phyloP scores from a whole-genome alignment of 306 rosid species.

The Quercus gilva region DNA sequence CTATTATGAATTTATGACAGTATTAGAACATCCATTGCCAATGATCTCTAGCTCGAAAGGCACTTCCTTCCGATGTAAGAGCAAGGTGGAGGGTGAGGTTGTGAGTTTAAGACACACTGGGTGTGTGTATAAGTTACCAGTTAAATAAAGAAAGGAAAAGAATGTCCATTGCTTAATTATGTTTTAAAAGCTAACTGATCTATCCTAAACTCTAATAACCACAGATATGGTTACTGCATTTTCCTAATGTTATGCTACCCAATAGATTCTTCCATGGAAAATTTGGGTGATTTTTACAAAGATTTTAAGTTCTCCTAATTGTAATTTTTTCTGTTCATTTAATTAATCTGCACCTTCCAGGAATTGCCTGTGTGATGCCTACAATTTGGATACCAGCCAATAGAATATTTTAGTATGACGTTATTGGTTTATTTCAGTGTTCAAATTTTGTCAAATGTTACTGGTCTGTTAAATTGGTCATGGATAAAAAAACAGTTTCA shows the following conservation, averaged over 20 bases:
- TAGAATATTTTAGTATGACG: background rate
- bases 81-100: too few species aligned
- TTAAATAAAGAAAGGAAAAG: background rate
- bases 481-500: background rate
- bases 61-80: too few species aligned
- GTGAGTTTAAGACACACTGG: too few species aligned
- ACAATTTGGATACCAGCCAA: background rate
- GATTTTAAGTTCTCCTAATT: background rate
- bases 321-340: background rate
- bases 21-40: background rate
- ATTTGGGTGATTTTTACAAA: background rate
- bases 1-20: background rate
- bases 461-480: conserved; percentile 15
- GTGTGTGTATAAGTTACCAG: too few species aligned
- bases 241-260: background rate
- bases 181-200: background rate
- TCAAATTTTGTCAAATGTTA: background rate
- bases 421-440: background rate
- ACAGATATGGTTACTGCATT: background rate
- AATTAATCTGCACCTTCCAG: background rate
- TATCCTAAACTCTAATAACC: background rate
- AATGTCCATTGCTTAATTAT: background rate
- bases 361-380: background rate
- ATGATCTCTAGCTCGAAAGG: too few species aligned
- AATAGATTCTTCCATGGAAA: background rate